Conservation (phyloP, 805 yeast genomes). For the Starmerella lactis-condensi region DNA sequence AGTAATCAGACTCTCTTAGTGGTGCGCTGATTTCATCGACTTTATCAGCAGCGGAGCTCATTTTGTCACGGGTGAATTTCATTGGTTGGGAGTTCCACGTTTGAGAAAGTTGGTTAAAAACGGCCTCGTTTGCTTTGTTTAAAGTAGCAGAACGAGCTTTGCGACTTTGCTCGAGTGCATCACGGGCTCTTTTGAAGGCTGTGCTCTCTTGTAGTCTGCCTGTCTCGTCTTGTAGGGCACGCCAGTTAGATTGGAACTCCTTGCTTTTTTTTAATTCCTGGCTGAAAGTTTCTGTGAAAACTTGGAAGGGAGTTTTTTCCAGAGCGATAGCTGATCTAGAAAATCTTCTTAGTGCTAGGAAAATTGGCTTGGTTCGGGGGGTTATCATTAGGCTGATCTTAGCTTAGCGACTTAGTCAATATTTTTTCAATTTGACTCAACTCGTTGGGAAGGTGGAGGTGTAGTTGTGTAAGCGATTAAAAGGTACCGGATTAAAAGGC, state of each 20-base stretch:
- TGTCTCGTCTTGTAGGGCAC: conserved; percentile 87
- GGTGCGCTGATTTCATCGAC: conserved; percentile 82
- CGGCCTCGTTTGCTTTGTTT: conserved; percentile 79
- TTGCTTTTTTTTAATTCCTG: conserved; percentile 77
- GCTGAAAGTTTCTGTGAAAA: conserved; percentile 80
- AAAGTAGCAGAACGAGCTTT: conserved; percentile 51
- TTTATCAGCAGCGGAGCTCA: conserved; percentile 61
- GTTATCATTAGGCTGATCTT: too few species aligned
- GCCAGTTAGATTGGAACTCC: conserved; percentile 81
- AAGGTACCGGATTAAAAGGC: too few species aligned
- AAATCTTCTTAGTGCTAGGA: too few species aligned
- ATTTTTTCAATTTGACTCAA: too few species aligned
- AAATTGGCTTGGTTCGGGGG: too few species aligned
- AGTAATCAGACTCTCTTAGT: conserved; percentile 72
- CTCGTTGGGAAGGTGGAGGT: too few species aligned
- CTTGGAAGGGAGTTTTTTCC: conserved; percentile 49
- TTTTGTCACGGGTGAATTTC: conserved; percentile 69
- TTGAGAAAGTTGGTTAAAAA: conserved; percentile 70
- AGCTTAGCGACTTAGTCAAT: too few species aligned
- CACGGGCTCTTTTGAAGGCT: conserved; percentile 80
- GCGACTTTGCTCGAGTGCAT: conserved; percentile 76
- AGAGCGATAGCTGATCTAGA: conserved; percentile 4
- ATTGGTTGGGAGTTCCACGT: conserved; percentile 97
- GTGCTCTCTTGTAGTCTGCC: conserved; percentile 87
- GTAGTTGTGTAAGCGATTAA: too few species aligned